Evolutionary conservation across 306 rosid genomes (phyloP).

Genomic region (Acacia acuminata): DNA sequence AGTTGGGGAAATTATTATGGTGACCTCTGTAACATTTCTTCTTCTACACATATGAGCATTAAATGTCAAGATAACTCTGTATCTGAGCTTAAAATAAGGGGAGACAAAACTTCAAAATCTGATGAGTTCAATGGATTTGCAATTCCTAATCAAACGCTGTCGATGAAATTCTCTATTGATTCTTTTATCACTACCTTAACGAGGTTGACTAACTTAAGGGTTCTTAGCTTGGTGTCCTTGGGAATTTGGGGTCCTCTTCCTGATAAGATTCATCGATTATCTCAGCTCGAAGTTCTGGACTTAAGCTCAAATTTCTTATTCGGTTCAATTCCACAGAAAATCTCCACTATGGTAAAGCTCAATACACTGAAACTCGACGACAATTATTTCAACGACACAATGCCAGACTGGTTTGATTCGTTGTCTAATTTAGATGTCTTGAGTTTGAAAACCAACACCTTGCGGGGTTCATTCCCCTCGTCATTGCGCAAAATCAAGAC

Average conservation of each 20-base stretch:
- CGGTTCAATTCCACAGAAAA: conserved; percentile 59
- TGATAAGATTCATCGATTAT: conserved; percentile 66
- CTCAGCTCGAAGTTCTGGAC: conserved; percentile 71
- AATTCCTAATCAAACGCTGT: conserved; percentile 61
- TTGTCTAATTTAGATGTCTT: conserved; percentile 63
- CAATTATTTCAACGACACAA: conserved; percentile 61
- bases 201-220: conserved; percentile 65
- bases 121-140: conserved; percentile 62
- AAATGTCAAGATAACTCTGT: conserved; percentile 57
- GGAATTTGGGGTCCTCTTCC: conserved; percentile 89
- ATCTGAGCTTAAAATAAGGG: conserved; percentile 70
- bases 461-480: conserved; percentile 67
- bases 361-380: conserved; percentile 51
- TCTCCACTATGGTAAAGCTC: conserved; percentile 66
- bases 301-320: conserved; percentile 77
- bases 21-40: conserved; percentile 55
- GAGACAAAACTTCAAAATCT: conserved; percentile 52
- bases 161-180: conserved; percentile 61
- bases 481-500: conserved; percentile 54
- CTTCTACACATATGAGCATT: conserved; percentile 51
- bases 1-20: conserved; percentile 47
- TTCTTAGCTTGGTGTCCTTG: conserved; percentile 78
- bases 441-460: conserved; percentile 63
- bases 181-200: conserved; percentile 69
- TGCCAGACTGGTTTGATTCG: conserved; percentile 70